A percentile compares a stretch with the other conserved stretches of the same genome.
Conservation (phyloP, 2,329 filamentous ascomycete species). For the Ceratocystis ficicola region DNA sequence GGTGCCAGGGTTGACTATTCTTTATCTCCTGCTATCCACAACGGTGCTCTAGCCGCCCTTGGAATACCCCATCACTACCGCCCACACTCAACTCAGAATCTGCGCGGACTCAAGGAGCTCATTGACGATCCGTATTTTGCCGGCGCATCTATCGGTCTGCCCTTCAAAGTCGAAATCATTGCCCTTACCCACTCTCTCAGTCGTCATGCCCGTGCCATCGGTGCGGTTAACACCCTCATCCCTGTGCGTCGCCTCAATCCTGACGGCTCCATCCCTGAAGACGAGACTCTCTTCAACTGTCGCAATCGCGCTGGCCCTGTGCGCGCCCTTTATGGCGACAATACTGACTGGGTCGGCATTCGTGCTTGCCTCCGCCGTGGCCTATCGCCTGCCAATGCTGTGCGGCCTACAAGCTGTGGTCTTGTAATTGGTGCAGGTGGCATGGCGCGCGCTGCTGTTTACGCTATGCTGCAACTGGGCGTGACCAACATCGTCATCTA, state of each 20-base stretch:
- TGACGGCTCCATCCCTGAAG: conserved; percentile 45
- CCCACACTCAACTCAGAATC: conserved; percentile 49
- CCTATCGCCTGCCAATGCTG: conserved; percentile 58
- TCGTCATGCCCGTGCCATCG: conserved; percentile 60
- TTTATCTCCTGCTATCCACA: conserved; percentile 68
- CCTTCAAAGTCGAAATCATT: conserved; percentile 64
- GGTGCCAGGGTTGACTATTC: conserved; percentile 62
- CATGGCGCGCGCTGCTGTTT: conserved; percentile 67
- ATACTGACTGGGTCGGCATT: conserved; percentile 73
- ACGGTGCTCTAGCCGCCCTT: conserved; percentile 52
- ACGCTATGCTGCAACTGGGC: conserved; percentile 65
- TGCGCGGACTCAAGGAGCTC: conserved; percentile 52
- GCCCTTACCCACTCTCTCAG: conserved; percentile 57
- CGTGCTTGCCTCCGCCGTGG: conserved; percentile 59
- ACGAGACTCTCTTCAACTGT: conserved; percentile 22
- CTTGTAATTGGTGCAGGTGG: conserved; percentile 56
- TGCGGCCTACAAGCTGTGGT: conserved; percentile 43
- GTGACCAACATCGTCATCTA: conserved; percentile 64
- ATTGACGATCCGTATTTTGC: conserved; percentile 57
- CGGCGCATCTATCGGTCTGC: conserved; percentile 58
- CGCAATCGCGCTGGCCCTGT: conserved; percentile 54
- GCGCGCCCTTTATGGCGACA: conserved; percentile 61
- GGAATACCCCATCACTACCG: conserved; percentile 58
- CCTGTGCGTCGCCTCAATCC: conserved; percentile 51
- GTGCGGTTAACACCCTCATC: conserved; percentile 64